Evolutionary conservation across 73 alveolate species (phyloP).

Genomic region (Paraurostyla sp.): DNA sequence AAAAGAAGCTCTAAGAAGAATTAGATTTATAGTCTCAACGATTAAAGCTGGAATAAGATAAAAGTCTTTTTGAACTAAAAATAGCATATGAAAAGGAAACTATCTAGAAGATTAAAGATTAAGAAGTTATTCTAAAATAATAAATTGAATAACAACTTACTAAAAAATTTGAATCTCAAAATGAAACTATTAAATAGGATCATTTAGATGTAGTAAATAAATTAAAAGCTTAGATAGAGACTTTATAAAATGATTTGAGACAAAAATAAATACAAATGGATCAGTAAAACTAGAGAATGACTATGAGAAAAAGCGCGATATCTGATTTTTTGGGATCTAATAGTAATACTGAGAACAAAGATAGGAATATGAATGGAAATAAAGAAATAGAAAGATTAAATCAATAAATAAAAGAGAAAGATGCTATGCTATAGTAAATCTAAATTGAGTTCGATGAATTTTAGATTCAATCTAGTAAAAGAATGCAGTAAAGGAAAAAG

Average conservation of each 20-base stretch:
- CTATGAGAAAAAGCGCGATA: neutral
- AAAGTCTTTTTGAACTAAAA: too few species aligned
- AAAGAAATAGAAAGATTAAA: neutral
- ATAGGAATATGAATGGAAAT: neutral
- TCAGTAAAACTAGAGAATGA: neutral
- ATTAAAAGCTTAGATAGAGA: neutral
- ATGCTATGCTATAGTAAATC: neutral
- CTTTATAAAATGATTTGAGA: neutral
- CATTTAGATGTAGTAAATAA: neutral
- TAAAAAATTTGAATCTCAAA: neutral
- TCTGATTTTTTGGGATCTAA: neutral
- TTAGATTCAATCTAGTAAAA: constrained; percentile 12
- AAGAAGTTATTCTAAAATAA: neutral
- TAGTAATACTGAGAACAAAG: neutral
- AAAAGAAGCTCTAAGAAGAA: neutral
- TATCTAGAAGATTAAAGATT: neutral
- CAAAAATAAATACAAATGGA: neutral
- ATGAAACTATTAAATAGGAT: neutral
- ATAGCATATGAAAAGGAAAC: neutral
- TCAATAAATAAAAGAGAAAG: neutral
- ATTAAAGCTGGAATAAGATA: too few species aligned
- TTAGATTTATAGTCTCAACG: too few species aligned
- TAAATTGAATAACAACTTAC: neutral
- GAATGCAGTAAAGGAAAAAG: constrained; percentile 17
- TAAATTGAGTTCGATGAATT: constrained; percentile 21